Evolutionary conservation across 768 basidiomycete genomes (phyloP), one percentile per base, ranked within the genome.

Genomic region (Strobilomyces dryophilus): DNA sequence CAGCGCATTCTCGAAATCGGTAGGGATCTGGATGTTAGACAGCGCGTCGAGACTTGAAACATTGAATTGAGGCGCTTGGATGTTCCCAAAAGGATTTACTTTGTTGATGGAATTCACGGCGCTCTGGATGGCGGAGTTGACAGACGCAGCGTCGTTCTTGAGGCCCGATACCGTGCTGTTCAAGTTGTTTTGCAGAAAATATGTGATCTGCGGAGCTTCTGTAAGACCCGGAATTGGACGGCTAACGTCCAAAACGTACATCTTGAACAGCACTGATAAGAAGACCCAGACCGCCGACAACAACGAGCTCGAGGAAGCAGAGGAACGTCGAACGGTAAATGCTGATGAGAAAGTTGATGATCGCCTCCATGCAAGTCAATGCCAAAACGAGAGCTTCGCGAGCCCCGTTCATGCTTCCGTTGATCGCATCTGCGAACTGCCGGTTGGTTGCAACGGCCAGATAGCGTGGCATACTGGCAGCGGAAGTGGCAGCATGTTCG

Each of bases 271-370:
- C 92, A 45, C 74, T 77, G 46, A 97, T 91, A 43, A 97, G 73
- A 50, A 98, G 73, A 24, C 82, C 78, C 47, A 99, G 75, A 7
- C 80, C 86, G 17, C 93, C 93, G 27, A 84, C 79, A 10, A 99
- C 83, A 21, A 90, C 84, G 41, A 98, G 78, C 69, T 98, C 93
- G 58, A 97, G 73, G 60, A 97, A 93, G 69, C 95, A 99, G 48
- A 99, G 78, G 63, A 95, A 85, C 4, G 95, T 89, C 4, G 93
- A 95, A 37, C 94, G 87, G 66, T 97, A 98, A 43, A 87, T 82
- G 71, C 92, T 88, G 58, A 98, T 81, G 58, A 97, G 80, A 70
- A 98, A 98, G 62, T 90, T 92, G 71, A 94, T 85, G 62, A 95
- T 80, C 1, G 78, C 84, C 66, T 97, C 92, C 82, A 95, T 87